These are phyloP conservation scores for Eimeria praecox DNA, from an alignment of 169 alveolate genomes.

Conservation along the genomic window DNA sequence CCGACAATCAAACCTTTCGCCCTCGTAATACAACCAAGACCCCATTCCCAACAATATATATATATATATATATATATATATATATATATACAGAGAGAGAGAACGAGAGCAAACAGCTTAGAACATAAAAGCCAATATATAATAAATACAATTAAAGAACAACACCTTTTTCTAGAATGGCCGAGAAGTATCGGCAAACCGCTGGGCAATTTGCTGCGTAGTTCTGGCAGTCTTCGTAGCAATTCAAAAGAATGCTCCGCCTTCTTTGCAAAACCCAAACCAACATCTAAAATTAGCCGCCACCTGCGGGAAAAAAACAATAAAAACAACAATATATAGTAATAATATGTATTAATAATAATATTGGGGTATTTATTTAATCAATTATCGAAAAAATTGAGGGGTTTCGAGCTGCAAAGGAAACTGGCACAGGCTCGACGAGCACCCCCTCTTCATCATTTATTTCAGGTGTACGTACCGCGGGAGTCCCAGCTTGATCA, in stretches of 20 bases:
- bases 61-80: not conserved
- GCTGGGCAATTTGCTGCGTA: conserved; percentile 33
- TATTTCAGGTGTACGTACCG: conserved; percentile 16
- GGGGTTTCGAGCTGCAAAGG: too few relatives aligned
- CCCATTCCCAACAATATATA: not conserved
- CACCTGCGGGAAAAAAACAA: conserved; percentile 50
- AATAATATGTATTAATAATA: not conserved
- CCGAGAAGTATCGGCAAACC: conserved; percentile 79
- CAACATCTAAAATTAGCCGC: conserved; percentile 70
- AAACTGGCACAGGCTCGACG: too few relatives aligned
- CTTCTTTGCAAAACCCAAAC: conserved; percentile 78
- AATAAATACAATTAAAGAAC: not conserved
- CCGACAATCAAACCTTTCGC: too few relatives aligned
- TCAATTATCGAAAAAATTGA: too few relatives aligned
- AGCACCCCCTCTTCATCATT: too few relatives aligned
- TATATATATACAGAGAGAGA: not conserved
- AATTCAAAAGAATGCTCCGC: conserved; percentile 49
- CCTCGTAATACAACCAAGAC: not conserved
- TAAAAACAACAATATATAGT: not conserved
- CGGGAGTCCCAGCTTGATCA: conserved; percentile 57
- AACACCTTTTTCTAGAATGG: conserved; percentile 68
- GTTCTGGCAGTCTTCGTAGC: not conserved
- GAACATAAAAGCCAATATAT: too few relatives aligned
- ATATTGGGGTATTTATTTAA: not conserved
- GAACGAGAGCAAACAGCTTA: too few relatives aligned